Evolutionary conservation across 257 asterid genomes (phyloP), one percentile per base, ranked within the genome.

Genomic region (Paulownia fortunei): DNA sequence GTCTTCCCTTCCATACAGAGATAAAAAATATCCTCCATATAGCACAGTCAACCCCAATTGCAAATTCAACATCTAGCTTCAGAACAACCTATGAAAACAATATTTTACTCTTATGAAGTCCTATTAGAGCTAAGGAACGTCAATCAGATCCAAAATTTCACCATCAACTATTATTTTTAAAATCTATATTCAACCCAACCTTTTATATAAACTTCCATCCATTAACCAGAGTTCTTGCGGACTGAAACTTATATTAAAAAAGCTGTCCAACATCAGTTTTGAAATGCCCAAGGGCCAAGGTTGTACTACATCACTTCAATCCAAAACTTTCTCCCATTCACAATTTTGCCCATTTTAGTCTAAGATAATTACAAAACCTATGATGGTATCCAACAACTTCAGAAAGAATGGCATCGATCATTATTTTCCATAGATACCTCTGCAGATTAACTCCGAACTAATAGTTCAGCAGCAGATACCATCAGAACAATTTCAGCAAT

Each of bases 301-400:
- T 34, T 73, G 24, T 36, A 70, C 37, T 32, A n/a, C 63, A 58
- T 16, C 71, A 66, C 32, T 74, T 58, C 16, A 18, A 32, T 66
- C 55, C 77, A 80, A 18, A 39, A 55, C 73, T 41, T 23, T 24
- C 39, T 41, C 37, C 52, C 39, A 26, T 18, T 61, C 44, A 61
- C 54, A 36, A 15, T 64, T 27, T 32, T 46, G 9, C 46, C 77
- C 54, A 69, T 24, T 37, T 16, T 58, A 47, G 39, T 59, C 30
- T 52, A 44, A 60, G 69, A 64, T 69, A 27, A 58, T n/a, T 51
- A 56, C 21, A 74, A 54, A 67, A 56, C 36, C 60, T 63, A 16
- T 37, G 37, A 27, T 46, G 52, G 18, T 21, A 44, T 58, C 79
- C 15, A 64, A 41, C 30, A 16, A 54, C 32, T 73, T 67, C 44